Evolutionary conservation across 2,329 filamentous ascomycete species (phyloP), one percentile per base, ranked within the genome.

Genomic region (Cladosporium oxysporum): DNA sequence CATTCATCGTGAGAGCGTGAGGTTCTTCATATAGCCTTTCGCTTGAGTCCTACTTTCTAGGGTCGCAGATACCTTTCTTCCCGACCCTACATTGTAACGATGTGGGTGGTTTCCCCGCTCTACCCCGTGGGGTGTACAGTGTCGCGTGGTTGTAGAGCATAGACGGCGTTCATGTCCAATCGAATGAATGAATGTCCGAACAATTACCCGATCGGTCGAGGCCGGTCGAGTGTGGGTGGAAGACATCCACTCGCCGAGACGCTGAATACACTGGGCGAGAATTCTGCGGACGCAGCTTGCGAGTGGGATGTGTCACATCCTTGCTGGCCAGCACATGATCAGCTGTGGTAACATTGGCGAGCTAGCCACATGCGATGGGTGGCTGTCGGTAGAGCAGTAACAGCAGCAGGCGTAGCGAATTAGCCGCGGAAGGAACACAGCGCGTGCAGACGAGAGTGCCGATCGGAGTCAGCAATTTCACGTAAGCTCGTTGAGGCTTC

Each of bases 51-150:
- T 41, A 55, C 61, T 47, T 50, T 26, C 21, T 18, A 33, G 18
- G 21, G 49, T 63, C 61, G 61, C 61, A 63, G 33, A 57, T 63
- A 57, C 61, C 61, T 63, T 63, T 63, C 61, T 63, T 63, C 61
- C 61, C 49, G 35, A 57, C 61, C 33, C 31, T 63, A 12, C 61
- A 57, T 14, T 55, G 52, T 21, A 55, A 53, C 61, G 29, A 31
- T 26, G 10, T 6, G 44, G n/a, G n/a, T 41, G 8, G 16, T 23
- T 63, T 57, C 61, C 50, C 61, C 61, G 61, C 61, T 57, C 35
- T 28, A 63, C 61, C 61, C 61, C 61, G 35, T 63, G 61, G 61
- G 61, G 61, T 63, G 60, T 35, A 26, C 33, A 21, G n/a, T 21
- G 41, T n/a, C 11, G 49, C 18, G 29, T 55, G 52, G 52, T 21